Conservation (phyloP, 169 alveolate species). For the Plasmodium reichenowi region DNA sequence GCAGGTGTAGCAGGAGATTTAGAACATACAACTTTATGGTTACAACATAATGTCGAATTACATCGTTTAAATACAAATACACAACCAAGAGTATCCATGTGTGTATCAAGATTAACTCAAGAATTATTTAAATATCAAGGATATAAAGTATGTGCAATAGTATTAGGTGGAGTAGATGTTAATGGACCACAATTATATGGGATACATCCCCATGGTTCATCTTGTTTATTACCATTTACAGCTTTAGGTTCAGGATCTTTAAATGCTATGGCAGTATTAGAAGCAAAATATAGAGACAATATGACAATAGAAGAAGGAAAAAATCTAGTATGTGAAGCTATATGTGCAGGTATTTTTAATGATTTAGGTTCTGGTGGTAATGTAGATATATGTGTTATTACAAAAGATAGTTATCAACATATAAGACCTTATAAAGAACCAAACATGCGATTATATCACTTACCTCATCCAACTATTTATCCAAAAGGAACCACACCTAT, state of each 20-base stretch:
- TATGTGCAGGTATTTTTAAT: constrained; percentile 97
- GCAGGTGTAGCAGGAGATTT: constrained; percentile 99
- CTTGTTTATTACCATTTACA: constrained; percentile 92
- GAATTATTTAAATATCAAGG: constrained; percentile 96
- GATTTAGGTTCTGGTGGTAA: constrained; percentile 97
- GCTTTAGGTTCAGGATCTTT: constrained; percentile 99
- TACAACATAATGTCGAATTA: constrained; percentile 92
- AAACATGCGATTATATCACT: constrained; percentile 85
- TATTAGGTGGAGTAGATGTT: constrained; percentile 98
- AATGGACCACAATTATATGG: constrained; percentile 95
- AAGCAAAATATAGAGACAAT: constrained; percentile 93
- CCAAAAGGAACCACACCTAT: constrained; percentile 87
- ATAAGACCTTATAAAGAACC: constrained; percentile 86
- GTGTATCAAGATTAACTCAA: constrained; percentile 90
- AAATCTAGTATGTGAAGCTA: constrained; percentile 92
- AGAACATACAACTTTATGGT: constrained; percentile 94
- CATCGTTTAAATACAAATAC: constrained; percentile 93
- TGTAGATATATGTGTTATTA: constrained; percentile 95
- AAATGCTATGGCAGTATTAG: constrained; percentile 97
- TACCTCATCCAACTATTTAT: constrained; percentile 79
- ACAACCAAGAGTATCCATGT: constrained; percentile 93
- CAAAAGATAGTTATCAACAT: constrained; percentile 90
- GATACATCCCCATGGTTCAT: constrained; percentile 97
- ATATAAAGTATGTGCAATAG: constrained; percentile 96
- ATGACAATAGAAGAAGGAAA: constrained; percentile 95